Evolutionary conservation across 148 eudicot genomes (phyloP).

Genomic region (Oxyria digyna): DNA sequence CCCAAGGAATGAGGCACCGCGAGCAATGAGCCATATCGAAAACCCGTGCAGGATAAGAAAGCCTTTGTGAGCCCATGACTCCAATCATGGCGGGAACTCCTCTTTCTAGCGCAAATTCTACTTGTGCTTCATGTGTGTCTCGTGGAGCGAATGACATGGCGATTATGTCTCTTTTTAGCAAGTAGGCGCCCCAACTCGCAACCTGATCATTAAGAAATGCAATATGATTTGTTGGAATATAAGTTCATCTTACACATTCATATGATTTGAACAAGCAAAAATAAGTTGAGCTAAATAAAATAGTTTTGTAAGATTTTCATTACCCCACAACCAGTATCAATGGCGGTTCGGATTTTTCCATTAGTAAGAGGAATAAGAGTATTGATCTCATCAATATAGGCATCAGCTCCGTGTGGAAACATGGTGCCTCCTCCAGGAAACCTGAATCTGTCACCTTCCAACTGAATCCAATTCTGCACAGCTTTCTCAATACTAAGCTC

Average conservation of each 20-base stretch:
- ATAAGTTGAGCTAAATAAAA: not conserved
- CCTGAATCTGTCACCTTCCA: conserved; percentile 75
- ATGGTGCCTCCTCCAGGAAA: conserved; percentile 98
- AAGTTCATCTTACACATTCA: too few relatives aligned
- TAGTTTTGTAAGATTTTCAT: not conserved
- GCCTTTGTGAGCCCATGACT: conserved; percentile 65
- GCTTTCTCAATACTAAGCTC: conserved; percentile 96
- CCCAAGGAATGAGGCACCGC: conserved; percentile 91
- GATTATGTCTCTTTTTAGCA: conserved; percentile 67
- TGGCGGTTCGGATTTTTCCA: conserved; percentile 71
- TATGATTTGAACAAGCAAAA: not conserved
- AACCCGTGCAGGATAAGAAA: conserved; percentile 90
- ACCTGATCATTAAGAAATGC: conserved; percentile 31
- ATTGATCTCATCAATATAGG: conserved; percentile 78
- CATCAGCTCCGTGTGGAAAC: conserved; percentile 94
- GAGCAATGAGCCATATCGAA: conserved; percentile 99
- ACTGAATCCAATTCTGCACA: conserved; percentile 87
- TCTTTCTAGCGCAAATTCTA: conserved; percentile 84
- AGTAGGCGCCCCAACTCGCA: conserved; percentile 94
- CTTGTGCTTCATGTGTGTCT: conserved; percentile 97
- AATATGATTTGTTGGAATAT: too few relatives aligned
- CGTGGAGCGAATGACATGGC: conserved; percentile 95
- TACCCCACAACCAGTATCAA: conserved; percentile 95
- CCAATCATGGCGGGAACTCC: conserved; percentile 99
- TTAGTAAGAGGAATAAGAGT: conserved; percentile 53